phyloP scores from a whole-genome alignment of 768 basidiomycete species.

The Naganishia onofrii region DNA sequence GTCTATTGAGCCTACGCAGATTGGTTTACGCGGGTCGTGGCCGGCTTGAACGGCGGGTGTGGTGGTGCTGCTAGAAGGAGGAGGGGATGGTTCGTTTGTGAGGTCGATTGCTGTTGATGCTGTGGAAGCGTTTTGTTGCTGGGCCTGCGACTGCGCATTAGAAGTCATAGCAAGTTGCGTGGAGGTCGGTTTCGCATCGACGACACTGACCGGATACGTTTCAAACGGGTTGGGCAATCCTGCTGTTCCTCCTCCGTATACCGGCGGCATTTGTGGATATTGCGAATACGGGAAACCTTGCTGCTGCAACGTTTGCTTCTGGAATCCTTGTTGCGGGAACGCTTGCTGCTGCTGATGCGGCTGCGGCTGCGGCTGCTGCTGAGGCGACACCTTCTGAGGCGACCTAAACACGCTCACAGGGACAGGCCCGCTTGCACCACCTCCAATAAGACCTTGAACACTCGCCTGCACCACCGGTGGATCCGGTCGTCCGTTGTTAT shows the following conservation, averaged over 20 bases:
- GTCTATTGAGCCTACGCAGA: conserved; percentile 34
- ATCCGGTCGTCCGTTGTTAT: neutral
- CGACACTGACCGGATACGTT: neutral
- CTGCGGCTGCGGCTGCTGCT: too few species aligned
- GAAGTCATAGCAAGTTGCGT: neutral
- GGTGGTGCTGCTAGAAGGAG: neutral
- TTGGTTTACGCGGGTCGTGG: conserved; percentile 22
- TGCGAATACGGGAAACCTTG: too few species aligned
- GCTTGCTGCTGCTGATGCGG: too few species aligned
- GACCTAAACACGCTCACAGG: conserved; percentile 1
- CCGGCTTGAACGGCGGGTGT: neutral
- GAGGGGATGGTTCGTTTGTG: conserved; percentile 24
- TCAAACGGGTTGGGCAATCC: neutral
- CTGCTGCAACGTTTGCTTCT: too few species aligned
- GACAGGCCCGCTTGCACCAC: neutral
- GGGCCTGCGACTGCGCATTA: neutral
- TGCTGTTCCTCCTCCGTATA: too few species aligned
- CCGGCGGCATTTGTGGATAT: too few species aligned
- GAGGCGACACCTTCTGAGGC: neutral
- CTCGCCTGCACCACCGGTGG: too few species aligned
- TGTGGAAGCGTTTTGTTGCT: neutral
- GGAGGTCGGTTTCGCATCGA: neutral
- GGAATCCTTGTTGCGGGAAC: too few species aligned
- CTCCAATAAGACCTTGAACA: too few species aligned
- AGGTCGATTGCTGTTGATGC: conserved; percentile 25